These are phyloP conservation scores for Violaceomyces palustris DNA, from an alignment of 1,284 basidiomycete species.

Conservation along the genomic window DNA sequence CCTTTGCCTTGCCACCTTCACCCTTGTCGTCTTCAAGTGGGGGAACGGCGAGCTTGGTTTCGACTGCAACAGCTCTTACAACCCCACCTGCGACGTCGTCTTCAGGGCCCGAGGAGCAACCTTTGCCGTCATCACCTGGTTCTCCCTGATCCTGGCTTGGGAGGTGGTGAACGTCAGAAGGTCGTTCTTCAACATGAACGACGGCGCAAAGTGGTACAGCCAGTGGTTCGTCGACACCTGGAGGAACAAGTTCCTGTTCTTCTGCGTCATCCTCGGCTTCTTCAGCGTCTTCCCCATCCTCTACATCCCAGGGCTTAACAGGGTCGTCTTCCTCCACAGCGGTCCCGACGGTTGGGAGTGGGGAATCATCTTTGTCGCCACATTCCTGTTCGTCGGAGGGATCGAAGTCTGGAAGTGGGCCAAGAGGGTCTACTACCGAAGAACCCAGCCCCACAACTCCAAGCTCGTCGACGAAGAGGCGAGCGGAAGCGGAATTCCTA, in stretches of 20 bases:
- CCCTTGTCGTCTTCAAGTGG: constrained; percentile 38
- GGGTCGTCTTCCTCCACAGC: constrained; percentile 50
- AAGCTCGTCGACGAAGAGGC: constrained; percentile 22
- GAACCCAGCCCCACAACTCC: constrained; percentile 4
- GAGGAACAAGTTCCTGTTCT: constrained; percentile 48
- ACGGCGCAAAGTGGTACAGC: constrained; percentile 28
- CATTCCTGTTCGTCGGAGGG: constrained; percentile 40
- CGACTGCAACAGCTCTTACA: constrained; percentile 49
- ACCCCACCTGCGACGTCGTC: constrained; percentile 43
- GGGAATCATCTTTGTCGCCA: constrained; percentile 48
- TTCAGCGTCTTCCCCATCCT: constrained; percentile 58
- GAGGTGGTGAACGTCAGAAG: constrained; percentile 50
- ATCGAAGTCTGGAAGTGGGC: constrained; percentile 46
- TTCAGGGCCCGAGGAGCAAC: constrained; percentile 53
- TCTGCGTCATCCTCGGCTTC: constrained; percentile 54
- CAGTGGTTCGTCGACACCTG: constrained; percentile 44
- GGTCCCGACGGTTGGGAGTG: constrained; percentile 48
- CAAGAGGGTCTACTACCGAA: constrained; percentile 39
- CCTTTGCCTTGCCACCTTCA: constrained; percentile 55
- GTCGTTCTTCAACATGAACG: constrained; percentile 50
- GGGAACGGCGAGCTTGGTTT: constrained; percentile 39
- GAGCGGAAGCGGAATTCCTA: not conserved
- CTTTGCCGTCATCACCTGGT: constrained; percentile 49
- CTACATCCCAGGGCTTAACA: constrained; percentile 56
- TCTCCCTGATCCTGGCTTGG: constrained; percentile 53